phyloP scores from a whole-genome alignment of 2,329 filamentous ascomycete genomes.

The Ophiostoma quercus region DNA sequence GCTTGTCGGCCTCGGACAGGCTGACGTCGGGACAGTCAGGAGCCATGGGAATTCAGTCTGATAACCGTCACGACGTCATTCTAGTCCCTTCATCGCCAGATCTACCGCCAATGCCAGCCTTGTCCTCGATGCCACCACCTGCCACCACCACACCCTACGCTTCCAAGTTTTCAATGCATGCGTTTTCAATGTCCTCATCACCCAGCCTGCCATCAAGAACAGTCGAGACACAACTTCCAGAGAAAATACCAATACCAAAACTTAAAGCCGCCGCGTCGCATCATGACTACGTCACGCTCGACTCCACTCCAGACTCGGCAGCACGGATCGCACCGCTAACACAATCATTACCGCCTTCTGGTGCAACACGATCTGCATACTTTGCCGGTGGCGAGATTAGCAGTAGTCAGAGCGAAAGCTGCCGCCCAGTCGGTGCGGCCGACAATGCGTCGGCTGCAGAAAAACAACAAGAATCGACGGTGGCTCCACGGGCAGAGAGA shows the following conservation, averaged over 20 bases:
- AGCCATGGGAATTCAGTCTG: background rate
- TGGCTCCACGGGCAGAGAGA: background rate
- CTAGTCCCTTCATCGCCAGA: slow-evolving; percentile 23
- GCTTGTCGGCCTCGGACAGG: background rate
- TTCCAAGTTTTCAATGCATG: slow-evolving; percentile 2
- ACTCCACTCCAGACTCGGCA: slow-evolving; percentile 10
- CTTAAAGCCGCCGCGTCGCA: background rate
- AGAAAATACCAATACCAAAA: background rate
- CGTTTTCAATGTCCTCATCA: slow-evolving; percentile 7
- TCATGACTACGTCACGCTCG: background rate
- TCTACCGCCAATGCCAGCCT: background rate
- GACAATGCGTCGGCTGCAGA: too few species aligned
- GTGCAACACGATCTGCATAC: background rate
- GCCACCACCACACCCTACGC: background rate
- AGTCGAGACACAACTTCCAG: background rate
- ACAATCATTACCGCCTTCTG: background rate
- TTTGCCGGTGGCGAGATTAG: slow-evolving; percentile 25
- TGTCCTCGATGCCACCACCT: slow-evolving; percentile 6
- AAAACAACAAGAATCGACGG: too few species aligned
- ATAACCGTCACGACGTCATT: slow-evolving; percentile 13
- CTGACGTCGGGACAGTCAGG: background rate
- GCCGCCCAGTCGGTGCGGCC: slow-evolving; percentile 19
- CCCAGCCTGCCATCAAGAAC: slow-evolving; percentile 2
- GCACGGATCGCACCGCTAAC: background rate
- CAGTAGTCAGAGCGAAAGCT: background rate